A percentile compares a stretch with the other conserved stretches of the same genome.
Evolutionary conservation across 2,329 filamentous ascomycete genomes (phyloP).

Genomic region (Cytospora schulzeri): DNA sequence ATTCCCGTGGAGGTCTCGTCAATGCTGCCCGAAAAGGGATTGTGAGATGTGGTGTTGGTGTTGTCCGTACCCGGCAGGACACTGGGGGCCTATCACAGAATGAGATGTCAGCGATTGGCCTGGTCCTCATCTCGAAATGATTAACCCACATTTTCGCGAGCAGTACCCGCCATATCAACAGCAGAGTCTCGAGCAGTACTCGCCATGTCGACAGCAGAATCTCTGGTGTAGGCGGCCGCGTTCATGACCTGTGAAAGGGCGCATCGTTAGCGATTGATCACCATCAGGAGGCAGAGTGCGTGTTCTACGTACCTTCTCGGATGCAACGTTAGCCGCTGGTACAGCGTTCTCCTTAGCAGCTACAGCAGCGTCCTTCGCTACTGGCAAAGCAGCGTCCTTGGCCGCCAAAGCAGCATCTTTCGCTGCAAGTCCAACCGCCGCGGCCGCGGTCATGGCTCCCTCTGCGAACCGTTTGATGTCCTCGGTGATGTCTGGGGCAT

Average conservation of each 20-base stretch:
- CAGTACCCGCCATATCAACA: no score
- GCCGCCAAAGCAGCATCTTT: slow-evolving; percentile 9
- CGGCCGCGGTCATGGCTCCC: slow-evolving; percentile 3
- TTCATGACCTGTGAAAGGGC: not conserved
- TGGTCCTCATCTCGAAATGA: not conserved
- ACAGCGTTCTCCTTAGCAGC: not conserved
- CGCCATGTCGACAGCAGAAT: not conserved
- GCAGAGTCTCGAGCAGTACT: not conserved
- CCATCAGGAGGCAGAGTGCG: not conserved
- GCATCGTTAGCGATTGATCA: not conserved
- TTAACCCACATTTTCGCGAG: slow-evolving; percentile 13
- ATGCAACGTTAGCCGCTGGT: not conserved
- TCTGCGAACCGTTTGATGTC: not conserved
- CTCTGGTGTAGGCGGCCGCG: slow-evolving; percentile 5
- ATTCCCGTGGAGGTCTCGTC: slow-evolving; percentile 48
- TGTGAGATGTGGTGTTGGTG: not conserved
- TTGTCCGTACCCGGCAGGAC: not conserved
- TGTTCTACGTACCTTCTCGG: not conserved
- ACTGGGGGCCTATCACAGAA: slow-evolving; percentile 5
- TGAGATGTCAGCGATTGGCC: not conserved
- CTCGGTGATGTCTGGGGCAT: not conserved
- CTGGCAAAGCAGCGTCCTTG: slow-evolving; percentile 15
- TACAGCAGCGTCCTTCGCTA: not conserved
- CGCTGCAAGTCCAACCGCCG: slow-evolving; percentile 10
- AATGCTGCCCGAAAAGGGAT: not conserved